Percentiles rank a stretch among this genome's conserved stretches.
Evolutionary conservation across 2,329 filamentous ascomycete genomes (phyloP).

Genomic region (Calonectria pteridis): DNA sequence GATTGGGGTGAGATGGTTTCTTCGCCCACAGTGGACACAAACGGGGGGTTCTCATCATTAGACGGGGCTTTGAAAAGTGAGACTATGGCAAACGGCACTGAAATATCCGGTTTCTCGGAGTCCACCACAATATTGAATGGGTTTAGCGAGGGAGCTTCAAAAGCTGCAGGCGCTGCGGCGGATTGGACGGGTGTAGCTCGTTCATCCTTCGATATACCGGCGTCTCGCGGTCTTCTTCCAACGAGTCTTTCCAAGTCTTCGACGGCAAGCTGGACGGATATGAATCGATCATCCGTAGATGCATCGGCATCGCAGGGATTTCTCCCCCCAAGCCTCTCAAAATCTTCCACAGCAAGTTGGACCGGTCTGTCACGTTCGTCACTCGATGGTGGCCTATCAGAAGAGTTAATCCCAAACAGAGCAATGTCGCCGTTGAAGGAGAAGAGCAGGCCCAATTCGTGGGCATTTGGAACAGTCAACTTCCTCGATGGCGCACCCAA

Average conservation of each 20-base stretch:
- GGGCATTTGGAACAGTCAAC: conserved; percentile 39
- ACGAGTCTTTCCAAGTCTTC: conserved; percentile 35
- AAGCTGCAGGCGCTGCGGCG: neutral
- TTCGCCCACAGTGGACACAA: conserved; percentile 42
- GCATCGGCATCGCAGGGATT: conserved; percentile 24
- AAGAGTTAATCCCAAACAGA: conserved; percentile 27
- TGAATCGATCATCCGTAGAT: conserved; percentile 9
- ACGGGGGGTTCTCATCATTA: conserved; percentile 36
- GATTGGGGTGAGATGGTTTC: conserved; percentile 73
- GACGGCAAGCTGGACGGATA: conserved; percentile 29
- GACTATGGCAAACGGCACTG: conserved; percentile 1
- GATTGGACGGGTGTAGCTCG: conserved; percentile 15
- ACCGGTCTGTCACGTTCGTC: conserved; percentile 25
- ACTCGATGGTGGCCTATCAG: conserved; percentile 24
- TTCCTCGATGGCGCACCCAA: conserved; percentile 30
- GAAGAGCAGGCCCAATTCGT: conserved; percentile 28
- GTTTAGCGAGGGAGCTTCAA: neutral
- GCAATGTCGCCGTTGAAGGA: conserved; percentile 22
- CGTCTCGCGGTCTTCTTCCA: conserved; percentile 16
- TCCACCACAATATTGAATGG: conserved; percentile 27
- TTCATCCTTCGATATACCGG: conserved; percentile 26
- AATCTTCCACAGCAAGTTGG: conserved; percentile 35
- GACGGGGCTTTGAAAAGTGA: conserved; percentile 26
- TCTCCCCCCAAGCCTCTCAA: conserved; percentile 20
- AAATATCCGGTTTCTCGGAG: conserved; percentile 24